Evolutionary conservation across 257 asterid genomes (phyloP), one percentile per base, ranked within the genome.

Genomic region (Thymus quinquecostatus): DNA sequence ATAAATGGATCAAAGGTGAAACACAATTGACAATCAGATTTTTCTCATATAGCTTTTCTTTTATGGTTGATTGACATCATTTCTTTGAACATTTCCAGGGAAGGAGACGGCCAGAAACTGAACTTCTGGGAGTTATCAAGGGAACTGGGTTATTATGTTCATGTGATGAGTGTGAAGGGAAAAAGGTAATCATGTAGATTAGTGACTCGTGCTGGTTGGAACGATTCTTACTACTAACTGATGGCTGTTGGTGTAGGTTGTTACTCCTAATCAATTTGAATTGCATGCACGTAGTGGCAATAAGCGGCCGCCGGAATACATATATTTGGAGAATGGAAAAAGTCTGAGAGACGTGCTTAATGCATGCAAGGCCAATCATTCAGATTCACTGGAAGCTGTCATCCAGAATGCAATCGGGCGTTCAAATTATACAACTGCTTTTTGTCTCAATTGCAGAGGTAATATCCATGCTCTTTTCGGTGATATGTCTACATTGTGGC

Each of bases 221-320:
- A 36, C 64, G 7, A 43, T 62, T 70, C 58, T 48, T 59, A 69
- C 8, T 69, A 44, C 66, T 83, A 51, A 73, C 76, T 58, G 63
- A 62, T 68, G 55, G 28, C 75, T 81, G 71, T 64, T 38, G 34
- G 48, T 83, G 71, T 73, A 95, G 99, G 88, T 84, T 66, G 79
- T 92, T 72, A 85, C 92, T 10, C 98, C 98, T n/a, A 82, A 82
- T 73, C 84, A 83, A 60, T 95, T 92, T 76, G 99, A 95, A 73
- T 34, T 82, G 68, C 98, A 94, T 70, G 97, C 98, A 0, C 82
- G 75, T 55, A 89, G 98, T 79, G 78, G 82, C 60, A 86, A 86
- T 82, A 93, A 86, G 77, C 89, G 89, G 29, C 96, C 97, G 50
- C 85, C 96, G 27, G 97, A 93, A 45, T 89, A 85, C 69, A 87